Base-by-base conservation (phyloP, 1,284 basidiomycete genomes). In the Rhodotorula sp. region DNA sequence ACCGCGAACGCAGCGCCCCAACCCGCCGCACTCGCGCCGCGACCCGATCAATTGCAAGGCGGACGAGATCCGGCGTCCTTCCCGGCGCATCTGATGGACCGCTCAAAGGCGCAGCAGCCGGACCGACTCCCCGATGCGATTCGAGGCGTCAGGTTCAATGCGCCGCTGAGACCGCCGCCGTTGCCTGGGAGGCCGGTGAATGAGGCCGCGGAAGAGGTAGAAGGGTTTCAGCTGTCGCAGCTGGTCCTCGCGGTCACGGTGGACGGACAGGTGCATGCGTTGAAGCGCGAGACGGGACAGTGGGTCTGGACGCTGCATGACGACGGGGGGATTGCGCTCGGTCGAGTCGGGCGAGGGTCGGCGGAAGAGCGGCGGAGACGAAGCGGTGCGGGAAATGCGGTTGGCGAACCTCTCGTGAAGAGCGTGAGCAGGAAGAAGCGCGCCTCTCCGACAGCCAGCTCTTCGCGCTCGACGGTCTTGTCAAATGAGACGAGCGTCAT, bases 181-280 rank as follows among this genome's bases (percentile, higher is more conserved):
- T 5, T 46, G 19, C 30, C 32, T 10, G 34, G 30, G 11, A 46
- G 30, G 5, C 32, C 49, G 20, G 13, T 7, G 4, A 8, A 3
- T 29, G 52, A 47, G 15, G 30, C 10, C 44, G 39, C 20, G 10
- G 32, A 24, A 10, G 64, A 59, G 0, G 72, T 83, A 29, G 84
- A 87, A 68, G 53, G 64, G 1, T 81, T 88, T 24, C 84, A 87
- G 44, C 82, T 92, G 8, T 80, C 91, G 71, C 89, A 92, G 77
- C 85, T 90, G 55, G 87, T 92, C 57, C 84, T 95, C 19, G 86
- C 92, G 20, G 90, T 92, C 6, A 90, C 90, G 13, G 86, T 94
- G n/a, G 93, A 95, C 80, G 93, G 92, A 32, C 89, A 88, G 70
- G 88, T 95, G 57, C 91, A 93, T 82, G 92, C 90, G 0, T 82